Conservation (phyloP, 768 basidiomycete species). For the Mycena amicta region DNA sequence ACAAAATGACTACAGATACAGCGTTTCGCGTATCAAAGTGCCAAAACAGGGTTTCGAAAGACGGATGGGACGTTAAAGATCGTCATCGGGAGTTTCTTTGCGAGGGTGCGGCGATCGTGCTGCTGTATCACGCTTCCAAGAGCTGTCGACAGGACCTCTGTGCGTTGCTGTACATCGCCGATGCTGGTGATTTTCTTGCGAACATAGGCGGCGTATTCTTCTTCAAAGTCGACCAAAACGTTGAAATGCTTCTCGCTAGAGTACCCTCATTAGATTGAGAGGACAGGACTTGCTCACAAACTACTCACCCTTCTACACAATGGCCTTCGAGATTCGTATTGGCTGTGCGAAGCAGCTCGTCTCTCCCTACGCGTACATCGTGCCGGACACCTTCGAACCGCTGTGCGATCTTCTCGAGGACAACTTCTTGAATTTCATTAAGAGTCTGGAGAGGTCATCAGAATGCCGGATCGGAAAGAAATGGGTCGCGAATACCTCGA, state of each 20-base stretch:
- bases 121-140: slow-evolving; percentile 45
- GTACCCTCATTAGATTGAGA: slow-evolving; percentile 1
- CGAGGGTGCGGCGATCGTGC: slow-evolving; percentile 51
- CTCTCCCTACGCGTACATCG: slow-evolving; percentile 46
- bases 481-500: slow-evolving; percentile 38
- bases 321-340: slow-evolving; percentile 47
- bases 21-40: slow-evolving; percentile 3
- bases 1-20: no score
- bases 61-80: slow-evolving; percentile 32
- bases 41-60: slow-evolving; percentile 11
- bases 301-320: slow-evolving; percentile 43
- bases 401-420: slow-evolving; percentile 47
- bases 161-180: slow-evolving; percentile 45
- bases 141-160: slow-evolving; percentile 36
- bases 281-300: slow-evolving; percentile 3
- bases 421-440: slow-evolving; percentile 50
- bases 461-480: not conserved
- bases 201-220: slow-evolving; percentile 50
- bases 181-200: slow-evolving; percentile 41
- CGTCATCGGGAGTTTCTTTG: slow-evolving; percentile 51
- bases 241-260: slow-evolving; percentile 55
- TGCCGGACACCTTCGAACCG: slow-evolving; percentile 51
- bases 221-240: slow-evolving; percentile 54
- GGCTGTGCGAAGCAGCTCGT: slow-evolving; percentile 49
- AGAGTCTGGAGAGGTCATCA: slow-evolving; percentile 41